A percentile compares a stretch with the other conserved stretches of the same genome.
phyloP scores from a whole-genome alignment of 495 filamentous ascomycete genomes.

The Rhypophila decipiens region DNA sequence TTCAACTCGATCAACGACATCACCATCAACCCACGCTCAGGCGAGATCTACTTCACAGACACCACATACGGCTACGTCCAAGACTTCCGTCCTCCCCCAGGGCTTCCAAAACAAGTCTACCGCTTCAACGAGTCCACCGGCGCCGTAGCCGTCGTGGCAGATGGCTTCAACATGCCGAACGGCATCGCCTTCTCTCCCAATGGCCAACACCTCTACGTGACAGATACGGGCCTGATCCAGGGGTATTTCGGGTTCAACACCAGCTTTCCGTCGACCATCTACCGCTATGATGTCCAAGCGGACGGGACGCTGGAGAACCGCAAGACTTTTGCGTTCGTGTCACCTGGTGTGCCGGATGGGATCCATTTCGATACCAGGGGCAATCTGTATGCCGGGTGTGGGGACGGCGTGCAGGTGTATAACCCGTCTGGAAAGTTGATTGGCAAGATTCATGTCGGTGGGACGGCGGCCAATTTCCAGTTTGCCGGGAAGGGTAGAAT shows the following conservation, averaged over 20 bases:
- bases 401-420: slow-evolving; percentile 56
- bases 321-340: slow-evolving; percentile 51
- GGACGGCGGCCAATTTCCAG: slow-evolving; percentile 45
- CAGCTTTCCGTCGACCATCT: slow-evolving; percentile 27
- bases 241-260: slow-evolving; percentile 33
- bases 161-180: slow-evolving; percentile 49
- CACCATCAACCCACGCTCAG: slow-evolving; percentile 41
- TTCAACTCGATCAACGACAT: slow-evolving; percentile 58
- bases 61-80: slow-evolving; percentile 52
- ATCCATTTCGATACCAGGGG: slow-evolving; percentile 53
- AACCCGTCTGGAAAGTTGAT: slow-evolving; percentile 48
- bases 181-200: slow-evolving; percentile 50
- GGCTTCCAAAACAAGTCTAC: slow-evolving; percentile 51
- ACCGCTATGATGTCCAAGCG: slow-evolving; percentile 30
- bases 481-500: slow-evolving; percentile 50
- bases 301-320: slow-evolving; percentile 34
- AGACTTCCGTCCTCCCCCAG: slow-evolving; percentile 45
- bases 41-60: slow-evolving; percentile 57
- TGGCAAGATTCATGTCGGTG: slow-evolving; percentile 49
- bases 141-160: slow-evolving; percentile 44
- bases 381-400: slow-evolving; percentile 53
- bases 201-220: slow-evolving; percentile 44
- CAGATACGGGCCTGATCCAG: slow-evolving; percentile 44
- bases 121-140: slow-evolving; percentile 40
- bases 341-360: slow-evolving; percentile 48